Conservation (phyloP, 2,329 filamentous ascomycete genomes). For the Xylaria sp. region DNA sequence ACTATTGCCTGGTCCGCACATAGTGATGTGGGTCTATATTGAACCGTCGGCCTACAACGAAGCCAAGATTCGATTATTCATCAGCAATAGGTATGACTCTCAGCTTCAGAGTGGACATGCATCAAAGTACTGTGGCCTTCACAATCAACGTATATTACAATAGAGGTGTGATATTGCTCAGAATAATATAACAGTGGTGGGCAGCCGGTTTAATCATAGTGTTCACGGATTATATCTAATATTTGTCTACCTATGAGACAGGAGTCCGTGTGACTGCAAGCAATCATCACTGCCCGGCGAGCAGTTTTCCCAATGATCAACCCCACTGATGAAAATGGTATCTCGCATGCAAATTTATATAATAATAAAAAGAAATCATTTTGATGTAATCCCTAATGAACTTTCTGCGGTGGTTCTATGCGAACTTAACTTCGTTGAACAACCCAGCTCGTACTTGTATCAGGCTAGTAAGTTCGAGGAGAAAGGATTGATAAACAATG, state of each 20-base stretch:
- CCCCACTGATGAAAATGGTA: conserved; percentile 18
- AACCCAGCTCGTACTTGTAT: conserved; percentile 79
- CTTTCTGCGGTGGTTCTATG: conserved; percentile 43
- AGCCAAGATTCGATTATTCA: too few species aligned
- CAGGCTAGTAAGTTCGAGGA: conserved; percentile 79
- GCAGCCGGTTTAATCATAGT: too few species aligned
- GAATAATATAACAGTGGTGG: too few species aligned
- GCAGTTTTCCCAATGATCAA: background rate
- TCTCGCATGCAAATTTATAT: conserved; percentile 20
- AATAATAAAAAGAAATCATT: conserved; percentile 18
- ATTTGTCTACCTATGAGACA: conserved; percentile 22
- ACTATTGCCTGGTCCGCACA: too few species aligned
- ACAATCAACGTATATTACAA: background rate
- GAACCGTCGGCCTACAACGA: too few species aligned
- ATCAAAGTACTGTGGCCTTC: background rate
- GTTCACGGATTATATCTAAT: background rate
- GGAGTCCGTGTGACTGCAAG: background rate
- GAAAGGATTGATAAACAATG: conserved; percentile 81
- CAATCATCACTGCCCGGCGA: background rate
- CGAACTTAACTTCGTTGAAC: conserved; percentile 80
- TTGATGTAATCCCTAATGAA: background rate
- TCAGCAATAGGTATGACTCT: background rate
- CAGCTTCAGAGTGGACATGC: too few species aligned
- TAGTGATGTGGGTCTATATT: too few species aligned
- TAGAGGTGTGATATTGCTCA: background rate